Evolutionary conservation across 805 yeast genomes (phyloP).

Genomic region (Wickerhamiella nectarea): DNA sequence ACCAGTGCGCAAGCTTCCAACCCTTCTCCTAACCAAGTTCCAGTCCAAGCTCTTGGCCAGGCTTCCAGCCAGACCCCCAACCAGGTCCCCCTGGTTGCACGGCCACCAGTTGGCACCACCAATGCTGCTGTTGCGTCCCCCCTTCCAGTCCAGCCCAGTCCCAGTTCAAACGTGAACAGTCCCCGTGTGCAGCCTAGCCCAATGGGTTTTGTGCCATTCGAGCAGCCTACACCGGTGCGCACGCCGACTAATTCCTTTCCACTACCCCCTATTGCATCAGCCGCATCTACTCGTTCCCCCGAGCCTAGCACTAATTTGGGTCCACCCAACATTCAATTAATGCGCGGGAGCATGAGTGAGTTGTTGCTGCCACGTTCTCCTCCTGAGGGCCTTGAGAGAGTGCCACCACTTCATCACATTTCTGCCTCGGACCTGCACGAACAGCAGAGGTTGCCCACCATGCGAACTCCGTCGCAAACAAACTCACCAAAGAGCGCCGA

Average conservation of each 20-base stretch:
- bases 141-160: not conserved
- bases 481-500: no score
- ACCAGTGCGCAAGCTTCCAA: not conserved
- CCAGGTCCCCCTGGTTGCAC: not conserved
- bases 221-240: conserved; percentile 10
- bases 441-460: conserved; percentile 2
- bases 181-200: not conserved
- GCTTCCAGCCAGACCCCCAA: no score
- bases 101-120: not conserved
- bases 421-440: conserved; percentile 17
- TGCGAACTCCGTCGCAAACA: no score
- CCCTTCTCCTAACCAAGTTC: no score
- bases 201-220: not conserved
- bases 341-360: conserved; percentile 22
- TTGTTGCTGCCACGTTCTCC: conserved; percentile 19
- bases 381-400: conserved; percentile 18
- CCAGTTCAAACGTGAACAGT: not conserved
- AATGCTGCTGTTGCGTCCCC: not conserved
- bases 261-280: not conserved
- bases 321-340: conserved; percentile 15
- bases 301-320: not conserved
- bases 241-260: conserved; percentile 3
- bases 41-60: no score
- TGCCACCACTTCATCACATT: conserved; percentile 19
- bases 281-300: not conserved